Percentiles rank a stretch among this genome's conserved stretches.
Evolutionary conservation across 78 protist species (phyloP).

Genomic region (Dictyostelium purpureum): DNA sequence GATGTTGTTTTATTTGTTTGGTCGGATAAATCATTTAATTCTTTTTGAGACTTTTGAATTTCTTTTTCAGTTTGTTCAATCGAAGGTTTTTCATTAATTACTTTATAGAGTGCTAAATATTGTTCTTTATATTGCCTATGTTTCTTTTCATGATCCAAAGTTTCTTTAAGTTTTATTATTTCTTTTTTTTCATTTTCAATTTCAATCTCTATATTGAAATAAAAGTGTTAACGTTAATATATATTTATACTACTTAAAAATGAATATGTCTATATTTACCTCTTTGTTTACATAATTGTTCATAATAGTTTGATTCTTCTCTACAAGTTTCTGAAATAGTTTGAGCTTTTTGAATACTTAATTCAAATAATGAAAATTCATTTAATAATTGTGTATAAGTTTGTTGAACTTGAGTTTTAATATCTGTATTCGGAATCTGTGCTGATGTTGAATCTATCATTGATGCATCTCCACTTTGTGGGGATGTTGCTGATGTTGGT

Average conservation of each 20-base stretch:
- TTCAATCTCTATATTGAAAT: background rate
- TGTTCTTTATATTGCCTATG: slow-evolving; percentile 77
- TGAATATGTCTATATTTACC: background rate
- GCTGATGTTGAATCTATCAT: background rate
- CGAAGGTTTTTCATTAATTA: slow-evolving; percentile 63
- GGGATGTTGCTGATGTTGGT: background rate
- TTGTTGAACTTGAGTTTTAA: background rate
- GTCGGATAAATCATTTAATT: slow-evolving; percentile 20
- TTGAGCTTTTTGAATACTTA: slow-evolving; percentile 48
- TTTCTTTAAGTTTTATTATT: slow-evolving; percentile 23
- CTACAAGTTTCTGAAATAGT: slow-evolving; percentile 23
- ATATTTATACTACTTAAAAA: background rate
- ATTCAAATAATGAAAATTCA: slow-evolving; percentile 39
- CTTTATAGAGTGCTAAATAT: slow-evolving; percentile 60
- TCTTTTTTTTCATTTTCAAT: slow-evolving; percentile 71
- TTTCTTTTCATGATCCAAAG: slow-evolving; percentile 48
- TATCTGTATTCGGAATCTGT: background rate
- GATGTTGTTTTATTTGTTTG: slow-evolving; percentile 22
- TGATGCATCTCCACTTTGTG: background rate
- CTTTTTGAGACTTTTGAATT: slow-evolving; percentile 55
- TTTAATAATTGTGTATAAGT: slow-evolving; percentile 9
- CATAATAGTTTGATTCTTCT: slow-evolving; percentile 47
- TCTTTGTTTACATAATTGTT: slow-evolving; percentile 7
- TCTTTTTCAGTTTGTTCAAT: slow-evolving; percentile 59
- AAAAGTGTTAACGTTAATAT: background rate